Base-by-base conservation (phyloP, 768 basidiomycete species). In the Xanthoconium purpureum region DNA sequence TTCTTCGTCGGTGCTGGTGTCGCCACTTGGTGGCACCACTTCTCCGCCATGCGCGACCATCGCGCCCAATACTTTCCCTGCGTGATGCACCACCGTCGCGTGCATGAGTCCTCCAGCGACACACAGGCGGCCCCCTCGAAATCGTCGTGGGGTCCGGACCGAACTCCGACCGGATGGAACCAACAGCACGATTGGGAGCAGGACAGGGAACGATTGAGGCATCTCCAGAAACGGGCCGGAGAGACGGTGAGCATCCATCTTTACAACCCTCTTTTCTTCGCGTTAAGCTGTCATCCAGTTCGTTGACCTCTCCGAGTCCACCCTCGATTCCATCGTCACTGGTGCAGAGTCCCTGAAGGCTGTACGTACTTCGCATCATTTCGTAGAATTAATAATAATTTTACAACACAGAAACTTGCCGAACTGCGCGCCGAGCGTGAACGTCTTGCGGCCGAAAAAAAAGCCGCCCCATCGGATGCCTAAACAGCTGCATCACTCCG, bases 281-380 rank as follows among this genome's bases (percentile, higher is more conserved):
- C 46, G 15, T 43, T 39, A 42, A 50, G 29, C 20, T 20, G 13
- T 60, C n/a, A 5, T 45, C 29, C 45, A 60, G 88, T 79, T 85
- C 73, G 72, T 74, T 9, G 85, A 87, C 49, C 65, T 88, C 55
- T 87, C 87, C 3, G 88, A 89, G 66, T 77, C 79, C 15, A 84
- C 87, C 0, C 78, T 90, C 17, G 86, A 87, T 44, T 77, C 79
- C 20, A 77, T 88, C 42, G 68, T 88, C 49, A 66, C 70, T 24
- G 81, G 78, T 1, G 78, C 86, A 46, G 81, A 87, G 63, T 72
- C 77, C 33, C 71, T 89, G 52, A 88, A 85, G 72, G 72, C 73
- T 15, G 87, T 88, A 58, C 58, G 84, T 77, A 10, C 39, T 40
- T 39, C 24, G 1, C 14, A 52, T 20, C 50, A 30, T 36, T 30